Evolutionary conservation across 768 basidiomycete genomes (phyloP).

Genomic region (Russula dissimulans): DNA sequence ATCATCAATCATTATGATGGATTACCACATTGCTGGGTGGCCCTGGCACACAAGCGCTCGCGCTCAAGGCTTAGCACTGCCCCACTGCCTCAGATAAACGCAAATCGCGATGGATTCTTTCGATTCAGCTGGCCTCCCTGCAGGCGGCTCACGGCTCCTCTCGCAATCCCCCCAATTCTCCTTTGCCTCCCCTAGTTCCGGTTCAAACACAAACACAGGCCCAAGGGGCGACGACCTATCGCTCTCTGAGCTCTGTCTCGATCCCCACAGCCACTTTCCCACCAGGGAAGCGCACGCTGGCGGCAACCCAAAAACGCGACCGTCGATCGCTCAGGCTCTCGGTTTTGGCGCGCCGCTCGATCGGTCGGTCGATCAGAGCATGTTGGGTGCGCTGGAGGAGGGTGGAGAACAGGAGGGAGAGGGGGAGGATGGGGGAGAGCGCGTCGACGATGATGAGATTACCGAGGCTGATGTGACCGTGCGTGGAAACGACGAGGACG

Average conservation of each 20-base stretch:
- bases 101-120: constrained; percentile 26
- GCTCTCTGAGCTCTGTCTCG: constrained; percentile 40
- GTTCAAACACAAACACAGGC: constrained; percentile 28
- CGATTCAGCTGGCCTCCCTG: constrained; percentile 22
- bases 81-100: background rate
- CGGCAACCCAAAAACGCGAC: constrained; percentile 5
- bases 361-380: background rate
- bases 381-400: constrained; percentile 10
- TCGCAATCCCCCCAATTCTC: constrained; percentile 36
- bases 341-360: constrained; percentile 1
- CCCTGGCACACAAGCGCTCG: background rate
- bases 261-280: constrained; percentile 31
- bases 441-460: constrained; percentile 6
- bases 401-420: constrained; percentile 9
- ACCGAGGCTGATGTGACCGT: constrained; percentile 19
- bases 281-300: constrained; percentile 13
- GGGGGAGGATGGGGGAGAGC: constrained; percentile 16
- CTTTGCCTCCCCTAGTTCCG: constrained; percentile 22
- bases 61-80: background rate
- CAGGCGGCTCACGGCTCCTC: constrained; percentile 35
- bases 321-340: constrained; percentile 7
- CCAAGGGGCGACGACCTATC: constrained; percentile 45
- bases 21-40: background rate
- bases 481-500: constrained; percentile 21
- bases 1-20: background rate